Evolutionary conservation across 805 yeast genomes (phyloP), one percentile per base, ranked within the genome.

Genomic region (Ogataea chonburiensis): DNA sequence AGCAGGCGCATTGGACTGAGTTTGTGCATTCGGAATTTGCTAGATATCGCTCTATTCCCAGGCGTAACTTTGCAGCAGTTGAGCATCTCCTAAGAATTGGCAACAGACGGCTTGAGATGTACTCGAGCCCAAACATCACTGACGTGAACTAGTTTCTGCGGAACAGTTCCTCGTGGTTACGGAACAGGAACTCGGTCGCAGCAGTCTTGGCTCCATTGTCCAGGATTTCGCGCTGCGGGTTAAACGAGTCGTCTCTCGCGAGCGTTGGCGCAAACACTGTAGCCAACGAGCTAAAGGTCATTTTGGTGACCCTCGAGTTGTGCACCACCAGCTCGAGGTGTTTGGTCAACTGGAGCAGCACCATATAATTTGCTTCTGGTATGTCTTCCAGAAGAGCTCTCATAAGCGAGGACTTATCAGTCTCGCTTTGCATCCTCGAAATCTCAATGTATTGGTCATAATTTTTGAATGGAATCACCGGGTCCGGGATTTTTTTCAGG

Each of bases 191-290:
- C 57, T 87, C 96, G 4, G 93, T 81, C 17, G 81, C 77, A 24
- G 76, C 81, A 46, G 86, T 87, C 56, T 91, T 74, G 33, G 77
- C 71, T 17, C 82, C 83, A 84, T 87, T 86, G 58, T 93, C 98
- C 36, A 69, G 53, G 58, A 93, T 76, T 58, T 93, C 98, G 37
- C 81, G 73, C 46, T 83, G 87, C 6, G 95, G 89, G 25, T 78
- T 71, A 41, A 71, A 64, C 6, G 52, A 41, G 23, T 51, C 43
- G 51, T 87, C 95, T 31, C 95, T 71, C 0, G 88, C 81, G 28
- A 93, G 63, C 6, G 96, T 87, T 3, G 98, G 98, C 1, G 96
- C 95, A 68, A 93, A 93, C 6, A 91, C 96, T 28, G 93, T 86
- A 0, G 96, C 81, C 35, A 93, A 63, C 52, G 93, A 88, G 59